Base-by-base conservation (phyloP, 2,329 filamentous ascomycete species). In the Fusarium sp. region DNA sequence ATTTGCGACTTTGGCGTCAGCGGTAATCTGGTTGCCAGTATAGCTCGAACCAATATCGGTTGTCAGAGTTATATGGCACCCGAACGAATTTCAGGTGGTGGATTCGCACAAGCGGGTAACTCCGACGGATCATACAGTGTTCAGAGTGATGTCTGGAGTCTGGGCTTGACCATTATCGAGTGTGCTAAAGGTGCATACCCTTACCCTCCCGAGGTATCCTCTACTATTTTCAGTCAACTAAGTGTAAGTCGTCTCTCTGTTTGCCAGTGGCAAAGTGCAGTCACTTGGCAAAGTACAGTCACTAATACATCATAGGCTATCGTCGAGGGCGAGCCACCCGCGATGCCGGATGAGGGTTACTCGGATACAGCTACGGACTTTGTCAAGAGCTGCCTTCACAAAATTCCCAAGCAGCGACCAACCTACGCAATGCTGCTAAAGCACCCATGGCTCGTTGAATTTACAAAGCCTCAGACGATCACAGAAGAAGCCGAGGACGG, bases 61-160 rank as follows among this genome's bases (percentile, higher is more conserved):
- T 99, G 96, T 77, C 96, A 99, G 82, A 98, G 95, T 78, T 99
- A 99, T 83, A 99, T 99, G 96, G 96, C 96, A 0, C 96, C 96
- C 0, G 96, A 99, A 81, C 87, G 96, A 71, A 99, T 99, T 76
- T 94, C 94, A 11, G 94, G 93, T 51, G 94, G 95, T 60, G 92
- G 92, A 24, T 89, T 94, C 76, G 89, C 92, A 63, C 88, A 91
- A 67, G 86, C 90, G 20, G 88, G 90, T 63, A 87, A 88, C 59
- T 86, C 88, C 8, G 91, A 91, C 63, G 95, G 95, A 60, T 97
- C 95, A 4, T 99, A 99, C 81, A 97, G 93, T 79, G 96, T 99
- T 42, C 96, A 98, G 81, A 97, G 94, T 78, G 96, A 99, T 78
- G 95, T 99, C 64, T 99, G 96, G 96, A 97, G 94, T 80, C 82